These are phyloP conservation scores for Exsudoporus frostii DNA, from an alignment of 768 basidiomycete genomes.

Conservation along the genomic window DNA sequence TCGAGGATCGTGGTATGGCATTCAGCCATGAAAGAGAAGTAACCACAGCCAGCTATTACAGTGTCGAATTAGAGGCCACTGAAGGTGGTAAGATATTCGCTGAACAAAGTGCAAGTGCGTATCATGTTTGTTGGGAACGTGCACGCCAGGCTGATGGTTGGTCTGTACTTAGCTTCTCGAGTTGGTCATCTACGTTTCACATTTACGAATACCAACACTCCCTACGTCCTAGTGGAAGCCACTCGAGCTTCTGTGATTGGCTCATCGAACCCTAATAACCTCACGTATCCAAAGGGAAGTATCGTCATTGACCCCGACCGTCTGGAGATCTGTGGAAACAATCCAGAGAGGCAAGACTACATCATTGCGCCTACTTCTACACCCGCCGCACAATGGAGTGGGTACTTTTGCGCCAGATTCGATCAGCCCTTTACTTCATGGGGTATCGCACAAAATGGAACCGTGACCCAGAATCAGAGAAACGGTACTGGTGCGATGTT, in stretches of 20 bases:
- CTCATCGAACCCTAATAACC: constrained; percentile 42
- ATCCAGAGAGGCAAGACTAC: constrained; percentile 66
- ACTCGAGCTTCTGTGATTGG: constrained; percentile 61
- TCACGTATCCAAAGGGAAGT: constrained; percentile 53
- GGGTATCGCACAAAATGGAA: constrained; percentile 51
- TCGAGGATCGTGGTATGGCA: constrained; percentile 56
- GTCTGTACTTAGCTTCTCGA: constrained; percentile 59
- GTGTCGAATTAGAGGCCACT: constrained; percentile 51
- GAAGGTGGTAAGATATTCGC: constrained; percentile 50
- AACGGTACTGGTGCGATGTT: constrained; percentile 43
- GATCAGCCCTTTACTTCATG: constrained; percentile 41
- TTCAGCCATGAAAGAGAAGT: constrained; percentile 54
- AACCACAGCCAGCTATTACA: constrained; percentile 53
- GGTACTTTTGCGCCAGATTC: constrained; percentile 59
- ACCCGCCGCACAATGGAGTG: constrained; percentile 36
- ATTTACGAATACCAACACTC: constrained; percentile 43
- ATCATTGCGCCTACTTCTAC: constrained; percentile 59
- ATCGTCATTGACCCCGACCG: constrained; percentile 41
- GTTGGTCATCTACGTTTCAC: constrained; percentile 74
- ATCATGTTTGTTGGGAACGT: background rate
- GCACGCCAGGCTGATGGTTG: background rate
- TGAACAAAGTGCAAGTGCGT: constrained; percentile 63
- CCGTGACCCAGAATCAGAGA: constrained; percentile 26
- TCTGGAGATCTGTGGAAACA: constrained; percentile 59
- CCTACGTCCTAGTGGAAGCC: constrained; percentile 66